Conservation (phyloP, 2,329 filamentous ascomycete species). For the Cryphonectria carpinicola region DNA sequence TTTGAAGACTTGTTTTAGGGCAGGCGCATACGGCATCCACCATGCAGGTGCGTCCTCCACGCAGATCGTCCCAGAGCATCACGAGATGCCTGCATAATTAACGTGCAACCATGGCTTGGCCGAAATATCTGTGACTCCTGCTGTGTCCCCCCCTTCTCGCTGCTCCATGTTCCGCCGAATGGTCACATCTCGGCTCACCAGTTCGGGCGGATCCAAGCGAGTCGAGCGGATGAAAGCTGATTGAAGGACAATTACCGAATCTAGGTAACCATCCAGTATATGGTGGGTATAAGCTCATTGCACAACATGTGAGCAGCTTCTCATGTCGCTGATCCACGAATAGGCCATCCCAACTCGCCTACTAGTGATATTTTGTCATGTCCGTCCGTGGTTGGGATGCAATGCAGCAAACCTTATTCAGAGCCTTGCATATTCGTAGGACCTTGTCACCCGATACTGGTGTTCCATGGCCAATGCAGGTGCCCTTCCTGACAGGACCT, state of each 20-base stretch:
- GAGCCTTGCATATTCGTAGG: neutral
- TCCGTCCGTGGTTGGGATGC: neutral
- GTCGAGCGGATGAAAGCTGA: neutral
- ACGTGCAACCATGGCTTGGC: constrained; percentile 1
- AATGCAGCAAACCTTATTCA: neutral
- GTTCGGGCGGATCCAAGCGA: neutral
- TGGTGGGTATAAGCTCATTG: neutral
- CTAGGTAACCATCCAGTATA: neutral
- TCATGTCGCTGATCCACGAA: neutral
- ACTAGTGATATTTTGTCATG: neutral
- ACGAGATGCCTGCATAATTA: neutral
- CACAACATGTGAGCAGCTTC: neutral
- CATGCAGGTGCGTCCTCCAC: neutral
- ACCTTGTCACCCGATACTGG: neutral
- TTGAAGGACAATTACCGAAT: neutral
- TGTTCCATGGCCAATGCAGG: neutral
- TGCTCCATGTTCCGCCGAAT: neutral
- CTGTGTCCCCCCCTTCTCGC: neutral
- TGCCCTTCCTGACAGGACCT: neutral
- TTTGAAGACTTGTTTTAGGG: neutral
- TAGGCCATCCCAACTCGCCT: neutral
- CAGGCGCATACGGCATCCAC: neutral
- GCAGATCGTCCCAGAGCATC: constrained; percentile 10
- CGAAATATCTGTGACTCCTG: neutral
- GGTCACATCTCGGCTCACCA: neutral